Conservation (phyloP, 1,139 yeast species). For the Yamadazyma trypodendri region DNA sequence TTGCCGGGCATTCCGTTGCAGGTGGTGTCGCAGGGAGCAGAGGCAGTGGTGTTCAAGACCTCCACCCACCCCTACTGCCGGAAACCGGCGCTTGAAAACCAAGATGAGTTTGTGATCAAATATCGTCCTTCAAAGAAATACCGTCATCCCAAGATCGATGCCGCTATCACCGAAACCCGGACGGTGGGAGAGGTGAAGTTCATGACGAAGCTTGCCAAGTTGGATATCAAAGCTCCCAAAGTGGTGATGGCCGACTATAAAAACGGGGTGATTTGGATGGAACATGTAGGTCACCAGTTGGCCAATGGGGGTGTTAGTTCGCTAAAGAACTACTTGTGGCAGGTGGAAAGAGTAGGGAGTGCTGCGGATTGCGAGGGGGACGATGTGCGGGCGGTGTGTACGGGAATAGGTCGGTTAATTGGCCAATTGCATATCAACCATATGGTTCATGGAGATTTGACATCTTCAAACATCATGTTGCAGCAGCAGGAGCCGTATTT, state of each 20-base stretch:
- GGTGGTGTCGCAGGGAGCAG: conserved; percentile 91
- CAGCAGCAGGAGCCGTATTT: conserved; percentile 49
- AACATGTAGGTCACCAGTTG: conserved; percentile 55
- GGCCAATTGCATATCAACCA: conserved; percentile 75
- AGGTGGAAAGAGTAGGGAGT: conserved; percentile 37
- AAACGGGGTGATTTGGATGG: conserved; percentile 90
- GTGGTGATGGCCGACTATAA: conserved; percentile 71
- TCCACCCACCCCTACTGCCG: conserved; percentile 60
- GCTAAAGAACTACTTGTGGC: conserved; percentile 73
- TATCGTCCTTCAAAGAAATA: conserved; percentile 88
- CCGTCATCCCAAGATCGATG: conserved; percentile 82
- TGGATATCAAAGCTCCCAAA: conserved; percentile 66
- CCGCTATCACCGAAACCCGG: conserved; percentile 70
- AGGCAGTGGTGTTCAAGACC: conserved; percentile 76
- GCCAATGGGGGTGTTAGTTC: conserved; percentile 54
- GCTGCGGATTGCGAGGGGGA: conserved; percentile 27
- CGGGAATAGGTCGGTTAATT: conserved; percentile 63
- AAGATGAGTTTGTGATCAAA: conserved; percentile 60
- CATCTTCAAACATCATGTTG: conserved; percentile 82
- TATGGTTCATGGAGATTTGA: conserved; percentile 91
- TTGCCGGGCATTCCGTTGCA: conserved; percentile 49
- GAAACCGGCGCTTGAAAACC: conserved; percentile 14
- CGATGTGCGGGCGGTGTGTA: conserved; percentile 42
- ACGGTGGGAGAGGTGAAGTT: conserved; percentile 85
- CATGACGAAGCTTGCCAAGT: conserved; percentile 54